A percentile compares a stretch with the other conserved stretches of the same genome.
Conservation (phyloP, 768 basidiomycete species). For the Sutorius australiensis region DNA sequence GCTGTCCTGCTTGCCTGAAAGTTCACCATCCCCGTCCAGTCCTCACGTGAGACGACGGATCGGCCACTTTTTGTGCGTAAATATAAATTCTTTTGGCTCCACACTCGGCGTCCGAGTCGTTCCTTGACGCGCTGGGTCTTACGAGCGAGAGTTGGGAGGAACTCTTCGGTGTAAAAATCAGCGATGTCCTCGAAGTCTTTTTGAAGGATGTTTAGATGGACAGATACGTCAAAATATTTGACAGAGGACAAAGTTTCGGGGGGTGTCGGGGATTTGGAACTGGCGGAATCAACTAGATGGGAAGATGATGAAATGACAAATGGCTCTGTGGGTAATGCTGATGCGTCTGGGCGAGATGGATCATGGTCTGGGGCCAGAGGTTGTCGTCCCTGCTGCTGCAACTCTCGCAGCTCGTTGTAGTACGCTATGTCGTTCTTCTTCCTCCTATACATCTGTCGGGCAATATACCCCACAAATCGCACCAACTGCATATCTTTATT, state of each 20-base stretch:
- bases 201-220: slow-evolving; percentile 55
- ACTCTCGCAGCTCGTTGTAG: slow-evolving; percentile 35
- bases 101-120: slow-evolving; percentile 73
- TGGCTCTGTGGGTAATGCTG: neutral
- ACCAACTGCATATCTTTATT: slow-evolving; percentile 56
- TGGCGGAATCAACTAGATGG: neutral
- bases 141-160: slow-evolving; percentile 46
- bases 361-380: slow-evolving; percentile 20
- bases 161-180: slow-evolving; percentile 35
- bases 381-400: slow-evolving; percentile 22
- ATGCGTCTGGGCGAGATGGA: slow-evolving; percentile 8
- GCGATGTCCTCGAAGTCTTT: slow-evolving; percentile 52
- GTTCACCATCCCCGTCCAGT: slow-evolving; percentile 51
- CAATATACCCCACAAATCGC: slow-evolving; percentile 52
- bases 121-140: slow-evolving; percentile 66
- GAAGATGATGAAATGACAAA: neutral
- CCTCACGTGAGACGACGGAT: slow-evolving; percentile 36
- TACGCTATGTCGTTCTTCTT: slow-evolving; percentile 48
- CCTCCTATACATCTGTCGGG: slow-evolving; percentile 42
- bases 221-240: slow-evolving; percentile 44
- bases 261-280: slow-evolving; percentile 29
- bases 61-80: slow-evolving; percentile 34
- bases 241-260: slow-evolving; percentile 15
- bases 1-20: slow-evolving; percentile 30
- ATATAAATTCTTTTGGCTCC: slow-evolving; percentile 57